Evolutionary conservation across 257 asterid species (phyloP).

Genomic region (Apocynum venetum): DNA sequence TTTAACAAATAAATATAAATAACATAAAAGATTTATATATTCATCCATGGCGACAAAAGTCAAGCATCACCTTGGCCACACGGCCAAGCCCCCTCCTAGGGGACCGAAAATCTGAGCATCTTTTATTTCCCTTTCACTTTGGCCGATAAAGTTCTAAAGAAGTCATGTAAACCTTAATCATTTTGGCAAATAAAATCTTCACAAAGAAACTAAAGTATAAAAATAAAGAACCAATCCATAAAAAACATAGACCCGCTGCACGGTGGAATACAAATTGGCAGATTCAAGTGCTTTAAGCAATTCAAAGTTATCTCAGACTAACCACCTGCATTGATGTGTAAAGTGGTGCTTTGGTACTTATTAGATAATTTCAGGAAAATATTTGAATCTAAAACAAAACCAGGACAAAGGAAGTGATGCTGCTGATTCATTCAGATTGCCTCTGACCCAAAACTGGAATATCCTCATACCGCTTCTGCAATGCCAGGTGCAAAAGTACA

Average conservation of each 20-base stretch:
- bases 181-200: neutral
- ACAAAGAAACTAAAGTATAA: neutral
- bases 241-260: neutral
- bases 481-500: neutral
- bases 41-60: too few relatives aligned
- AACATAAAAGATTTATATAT: too few relatives aligned
- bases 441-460: conserved; percentile 83
- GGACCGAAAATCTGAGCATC: too few relatives aligned
- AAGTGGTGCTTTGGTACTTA: neutral
- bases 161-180: neutral
- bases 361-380: neutral
- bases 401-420: neutral
- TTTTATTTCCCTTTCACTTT: too few relatives aligned
- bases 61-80: too few relatives aligned
- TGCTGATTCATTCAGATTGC: conserved; percentile 47
- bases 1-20: too few relatives aligned
- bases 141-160: too few relatives aligned
- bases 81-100: too few relatives aligned
- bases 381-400: neutral
- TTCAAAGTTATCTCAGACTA: conserved; percentile 10
- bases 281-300: neutral
- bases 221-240: neutral
- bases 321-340: neutral
- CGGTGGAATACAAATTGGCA: neutral
- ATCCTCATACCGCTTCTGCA: conserved; percentile 89